These are phyloP conservation scores for Prunus campanulata DNA, from an alignment of 306 rosid species.

Conservation along the genomic window DNA sequence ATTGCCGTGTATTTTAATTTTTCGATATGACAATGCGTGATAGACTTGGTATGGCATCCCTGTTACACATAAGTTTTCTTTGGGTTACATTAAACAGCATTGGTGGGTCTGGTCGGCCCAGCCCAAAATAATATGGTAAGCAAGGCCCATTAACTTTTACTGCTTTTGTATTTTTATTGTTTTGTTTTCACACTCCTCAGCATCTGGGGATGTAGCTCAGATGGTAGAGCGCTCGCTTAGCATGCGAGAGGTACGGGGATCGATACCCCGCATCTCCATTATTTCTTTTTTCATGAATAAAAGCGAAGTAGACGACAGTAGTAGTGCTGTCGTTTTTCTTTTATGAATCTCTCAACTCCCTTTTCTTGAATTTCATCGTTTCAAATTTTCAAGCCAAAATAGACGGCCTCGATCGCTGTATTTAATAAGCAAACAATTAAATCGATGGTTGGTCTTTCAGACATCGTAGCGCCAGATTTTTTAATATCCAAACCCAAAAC, in stretches of 20 bases:
- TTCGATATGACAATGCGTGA: too few relatives aligned
- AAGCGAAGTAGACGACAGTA: neutral
- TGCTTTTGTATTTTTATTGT: fast-evolving
- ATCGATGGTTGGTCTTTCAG: neutral
- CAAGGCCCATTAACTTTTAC: neutral
- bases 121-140: neutral
- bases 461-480: neutral
- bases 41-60: too few relatives aligned
- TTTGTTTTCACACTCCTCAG: neutral
- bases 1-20: too few relatives aligned
- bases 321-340: neutral
- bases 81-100: too few relatives aligned
- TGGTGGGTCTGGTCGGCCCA: neutral
- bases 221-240: conserved; percentile 99
- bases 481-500: neutral
- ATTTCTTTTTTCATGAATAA: neutral
- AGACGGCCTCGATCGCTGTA: neutral
- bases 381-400: neutral
- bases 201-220: conserved; percentile 84
- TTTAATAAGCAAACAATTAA: neutral
- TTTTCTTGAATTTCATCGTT: neutral
- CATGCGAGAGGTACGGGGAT: conserved; percentile 96
- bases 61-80: too few relatives aligned
- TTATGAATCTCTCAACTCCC: neutral
- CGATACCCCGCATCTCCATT: conserved; percentile 94